These are phyloP conservation scores for Hypoxylon rubiginosum DNA, from an alignment of 2,329 filamentous ascomycete genomes.

Conservation along the genomic window DNA sequence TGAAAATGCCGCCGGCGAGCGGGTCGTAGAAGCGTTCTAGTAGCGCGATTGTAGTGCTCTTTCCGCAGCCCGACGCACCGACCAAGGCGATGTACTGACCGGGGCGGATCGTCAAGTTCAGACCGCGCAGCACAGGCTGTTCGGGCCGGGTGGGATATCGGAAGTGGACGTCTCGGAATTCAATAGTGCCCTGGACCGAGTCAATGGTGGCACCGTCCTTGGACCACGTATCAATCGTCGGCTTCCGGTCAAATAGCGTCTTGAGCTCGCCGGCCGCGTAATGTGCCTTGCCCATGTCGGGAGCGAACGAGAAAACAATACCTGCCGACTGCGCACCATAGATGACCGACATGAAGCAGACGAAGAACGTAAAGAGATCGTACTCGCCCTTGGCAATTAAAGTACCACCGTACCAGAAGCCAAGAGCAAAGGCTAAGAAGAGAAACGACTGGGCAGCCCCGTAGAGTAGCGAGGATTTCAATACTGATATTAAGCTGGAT, in stretches of 20 bases:
- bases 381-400: conserved; percentile 81
- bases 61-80: conserved; percentile 94
- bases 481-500: conserved; percentile 77
- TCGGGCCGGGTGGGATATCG: conserved; percentile 92
- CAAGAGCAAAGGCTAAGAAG: conserved; percentile 86
- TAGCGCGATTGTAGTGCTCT: conserved; percentile 91
- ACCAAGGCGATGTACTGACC: conserved; percentile 91
- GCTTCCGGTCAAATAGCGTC: conserved; percentile 84
- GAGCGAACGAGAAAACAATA: conserved; percentile 88
- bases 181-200: conserved; percentile 79
- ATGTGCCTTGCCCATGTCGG: conserved; percentile 94
- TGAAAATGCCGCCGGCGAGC: conserved; percentile 80
- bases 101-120: conserved; percentile 79
- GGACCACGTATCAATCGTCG: conserved; percentile 86
- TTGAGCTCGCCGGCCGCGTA: conserved; percentile 85
- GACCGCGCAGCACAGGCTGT: conserved; percentile 89
- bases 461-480: conserved; percentile 84
- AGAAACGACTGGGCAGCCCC: conserved; percentile 86
- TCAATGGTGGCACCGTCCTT: conserved; percentile 73
- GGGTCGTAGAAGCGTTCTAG: conserved; percentile 97
- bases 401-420: conserved; percentile 92
- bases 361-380: conserved; percentile 87
- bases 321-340: conserved; percentile 95
- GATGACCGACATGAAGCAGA: conserved; percentile 88
- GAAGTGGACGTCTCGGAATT: conserved; percentile 95